Conservation (phyloP, 441 rosid species). For the Erodium trifolium region DNA sequence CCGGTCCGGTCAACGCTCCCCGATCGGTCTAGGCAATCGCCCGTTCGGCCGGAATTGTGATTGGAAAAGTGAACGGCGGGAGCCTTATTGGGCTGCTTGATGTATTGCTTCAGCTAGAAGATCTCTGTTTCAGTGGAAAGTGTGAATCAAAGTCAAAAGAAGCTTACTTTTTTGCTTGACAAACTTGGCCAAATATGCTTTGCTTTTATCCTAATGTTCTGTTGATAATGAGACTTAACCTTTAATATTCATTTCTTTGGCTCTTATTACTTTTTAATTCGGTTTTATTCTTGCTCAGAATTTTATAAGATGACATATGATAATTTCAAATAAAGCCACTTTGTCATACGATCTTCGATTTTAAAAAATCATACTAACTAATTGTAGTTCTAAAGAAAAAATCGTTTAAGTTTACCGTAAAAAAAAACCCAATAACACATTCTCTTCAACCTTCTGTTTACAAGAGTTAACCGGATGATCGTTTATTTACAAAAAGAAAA, state of each 20-base stretch:
- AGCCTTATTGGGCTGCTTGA: not conserved
- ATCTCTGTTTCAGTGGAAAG: not conserved
- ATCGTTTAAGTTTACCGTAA: no score
- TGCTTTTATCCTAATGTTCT: not conserved
- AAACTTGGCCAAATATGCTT: not conserved
- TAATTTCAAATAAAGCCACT: no score
- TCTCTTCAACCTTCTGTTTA: no score
- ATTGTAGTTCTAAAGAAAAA: no score
- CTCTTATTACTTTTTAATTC: not conserved
- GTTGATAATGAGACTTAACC: not conserved
- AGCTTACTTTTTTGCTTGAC: not conserved
- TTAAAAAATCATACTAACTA: no score
- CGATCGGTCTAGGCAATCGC: not conserved
- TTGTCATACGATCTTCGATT: not conserved
- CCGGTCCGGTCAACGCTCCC: not conserved
- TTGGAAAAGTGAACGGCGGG: not conserved
- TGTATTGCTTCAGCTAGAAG: not conserved
- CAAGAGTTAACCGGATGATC: no score
- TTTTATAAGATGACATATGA: not conserved
- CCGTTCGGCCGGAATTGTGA: not conserved
- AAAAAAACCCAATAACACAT: no score
- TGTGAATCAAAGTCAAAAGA: constrained; percentile 5
- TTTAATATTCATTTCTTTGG: not conserved
- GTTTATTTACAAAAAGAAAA: no score
- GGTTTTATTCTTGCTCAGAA: no score